Percentiles rank a stretch among this genome's conserved stretches.
Conservation (phyloP, 768 basidiomycete species). For the Lepiota venenata region DNA sequence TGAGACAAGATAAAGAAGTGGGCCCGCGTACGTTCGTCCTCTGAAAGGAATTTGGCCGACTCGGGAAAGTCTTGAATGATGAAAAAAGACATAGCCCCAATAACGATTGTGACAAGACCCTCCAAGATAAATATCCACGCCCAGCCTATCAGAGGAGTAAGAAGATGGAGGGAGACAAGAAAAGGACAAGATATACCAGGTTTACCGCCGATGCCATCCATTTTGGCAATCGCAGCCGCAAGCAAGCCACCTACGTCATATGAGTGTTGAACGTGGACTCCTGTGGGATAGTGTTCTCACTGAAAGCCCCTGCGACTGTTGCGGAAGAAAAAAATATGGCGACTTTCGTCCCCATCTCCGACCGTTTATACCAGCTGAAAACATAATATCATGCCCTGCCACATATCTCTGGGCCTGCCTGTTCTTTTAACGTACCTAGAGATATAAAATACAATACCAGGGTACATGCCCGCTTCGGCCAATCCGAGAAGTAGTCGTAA, state of each 20-base stretch:
- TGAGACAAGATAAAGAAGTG: neutral
- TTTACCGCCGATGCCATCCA: slow-evolving; percentile 65
- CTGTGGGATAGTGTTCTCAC: slow-evolving; percentile 28
- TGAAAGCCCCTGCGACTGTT: slow-evolving; percentile 75
- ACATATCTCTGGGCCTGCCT: neutral
- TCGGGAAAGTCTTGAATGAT: slow-evolving; percentile 79
- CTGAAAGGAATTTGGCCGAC: slow-evolving; percentile 64
- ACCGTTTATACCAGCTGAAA: slow-evolving; percentile 73
- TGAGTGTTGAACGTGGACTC: neutral
- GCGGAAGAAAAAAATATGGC: slow-evolving; percentile 81
- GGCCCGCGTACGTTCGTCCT: slow-evolving; percentile 48
- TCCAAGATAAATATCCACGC: slow-evolving; percentile 76
- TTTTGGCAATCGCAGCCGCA: slow-evolving; percentile 64
- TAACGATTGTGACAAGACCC: slow-evolving; percentile 63
- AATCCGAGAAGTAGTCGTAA: slow-evolving; percentile 63
- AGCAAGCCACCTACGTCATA: slow-evolving; percentile 50
- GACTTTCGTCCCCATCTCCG: slow-evolving; percentile 68
- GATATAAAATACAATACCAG: slow-evolving; percentile 59
- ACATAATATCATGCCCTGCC: neutral
- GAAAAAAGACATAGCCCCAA: slow-evolving; percentile 62
- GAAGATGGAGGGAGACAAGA: neutral
- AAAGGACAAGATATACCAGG: slow-evolving; percentile 44
- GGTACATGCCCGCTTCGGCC: slow-evolving; percentile 56
- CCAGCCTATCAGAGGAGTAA: slow-evolving; percentile 35
- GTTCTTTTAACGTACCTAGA: slow-evolving; percentile 39